Percentiles rank a stretch among this genome's conserved stretches.
Conservation (phyloP, 768 basidiomycete species). For the Hypholoma sublateritium region DNA sequence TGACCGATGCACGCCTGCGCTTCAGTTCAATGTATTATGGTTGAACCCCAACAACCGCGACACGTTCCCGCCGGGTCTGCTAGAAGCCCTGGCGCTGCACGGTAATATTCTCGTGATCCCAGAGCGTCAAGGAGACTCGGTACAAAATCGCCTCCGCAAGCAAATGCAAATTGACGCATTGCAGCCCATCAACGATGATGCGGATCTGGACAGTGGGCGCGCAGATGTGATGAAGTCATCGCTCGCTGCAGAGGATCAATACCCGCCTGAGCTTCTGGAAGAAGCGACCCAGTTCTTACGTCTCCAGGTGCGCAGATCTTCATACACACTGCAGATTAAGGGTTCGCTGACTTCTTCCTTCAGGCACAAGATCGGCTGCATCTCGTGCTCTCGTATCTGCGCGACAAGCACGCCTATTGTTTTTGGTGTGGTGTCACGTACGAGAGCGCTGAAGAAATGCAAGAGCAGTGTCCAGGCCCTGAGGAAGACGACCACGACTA, state of each 20-base stretch:
- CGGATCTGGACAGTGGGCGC: conserved; percentile 25
- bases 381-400: conserved; percentile 71
- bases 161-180: conserved; percentile 80
- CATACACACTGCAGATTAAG: conserved; percentile 6
- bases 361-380: conserved; percentile 73
- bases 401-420: conserved; percentile 72
- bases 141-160: conserved; percentile 55
- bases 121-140: conserved; percentile 30
- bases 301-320: conserved; percentile 47
- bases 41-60: conserved; percentile 65
- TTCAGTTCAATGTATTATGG: conserved; percentile 82
- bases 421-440: conserved; percentile 90
- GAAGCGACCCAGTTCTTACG: conserved; percentile 69
- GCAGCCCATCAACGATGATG: conserved; percentile 46
- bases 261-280: conserved; percentile 56
- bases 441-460: conserved; percentile 57
- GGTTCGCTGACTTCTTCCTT: conserved; percentile 10
- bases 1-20: conserved; percentile 3
- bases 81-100: conserved; percentile 53
- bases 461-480: conserved; percentile 66
- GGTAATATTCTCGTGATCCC: conserved; percentile 23
- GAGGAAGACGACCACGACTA: conserved; percentile 81
- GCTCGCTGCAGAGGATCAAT: conserved; percentile 32
- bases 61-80: conserved; percentile 65
- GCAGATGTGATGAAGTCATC: conserved; percentile 20